phyloP scores from a whole-genome alignment of 805 yeast species.

The Maudiozyma saulgeensis region DNA sequence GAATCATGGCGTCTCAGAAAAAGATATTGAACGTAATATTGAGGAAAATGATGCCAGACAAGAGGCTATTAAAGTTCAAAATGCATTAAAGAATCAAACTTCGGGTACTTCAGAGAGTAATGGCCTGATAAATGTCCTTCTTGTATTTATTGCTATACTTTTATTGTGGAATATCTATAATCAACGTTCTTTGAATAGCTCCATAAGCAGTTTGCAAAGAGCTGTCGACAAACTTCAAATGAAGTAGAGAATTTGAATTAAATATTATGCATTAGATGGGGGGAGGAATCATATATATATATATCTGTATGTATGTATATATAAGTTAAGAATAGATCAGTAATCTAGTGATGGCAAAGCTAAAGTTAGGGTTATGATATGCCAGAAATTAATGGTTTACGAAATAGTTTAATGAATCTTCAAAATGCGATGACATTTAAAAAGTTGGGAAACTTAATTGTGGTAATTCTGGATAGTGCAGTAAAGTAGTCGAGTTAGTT shows the following conservation, averaged over 20 bases:
- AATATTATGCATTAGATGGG: constrained; percentile 1
- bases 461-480: constrained; percentile 23
- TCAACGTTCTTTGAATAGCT: constrained; percentile 1
- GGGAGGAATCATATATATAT: not conserved
- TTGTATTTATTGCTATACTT: not conserved
- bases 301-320: not conserved
- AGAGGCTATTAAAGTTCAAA: not conserved
- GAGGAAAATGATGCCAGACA: not conserved
- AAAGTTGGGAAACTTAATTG: constrained; percentile 14
- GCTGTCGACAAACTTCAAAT: not conserved
- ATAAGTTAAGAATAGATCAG: not conserved
- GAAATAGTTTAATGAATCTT: not conserved
- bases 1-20: not conserved
- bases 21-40: not conserved
- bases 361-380: too few relatives aligned
- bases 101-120: too few relatives aligned
- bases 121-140: not conserved
- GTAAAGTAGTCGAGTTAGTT: not conserved
- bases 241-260: not conserved
- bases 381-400: too few relatives aligned
- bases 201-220: not conserved
- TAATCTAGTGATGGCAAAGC: too few relatives aligned
- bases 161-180: constrained; percentile 1
- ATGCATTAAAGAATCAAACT: not conserved
- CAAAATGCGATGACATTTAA: constrained; percentile 2